Conservation (phyloP, 2,329 filamentous ascomycete species). For the Monilinia polystroma region DNA sequence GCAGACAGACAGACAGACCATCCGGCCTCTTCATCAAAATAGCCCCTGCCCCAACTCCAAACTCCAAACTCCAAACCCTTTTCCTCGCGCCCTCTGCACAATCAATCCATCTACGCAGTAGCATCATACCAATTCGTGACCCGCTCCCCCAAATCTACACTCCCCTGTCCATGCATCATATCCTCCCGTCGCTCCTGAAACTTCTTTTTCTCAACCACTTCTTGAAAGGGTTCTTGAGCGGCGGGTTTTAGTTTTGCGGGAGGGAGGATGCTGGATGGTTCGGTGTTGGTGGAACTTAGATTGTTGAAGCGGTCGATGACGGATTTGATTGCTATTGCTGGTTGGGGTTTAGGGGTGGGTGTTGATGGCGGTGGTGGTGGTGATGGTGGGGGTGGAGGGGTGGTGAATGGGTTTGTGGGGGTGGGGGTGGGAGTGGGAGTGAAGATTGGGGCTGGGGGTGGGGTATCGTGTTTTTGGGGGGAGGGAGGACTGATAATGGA, state of each 20-base stretch:
- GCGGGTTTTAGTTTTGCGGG: neutral
- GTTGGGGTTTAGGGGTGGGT: neutral
- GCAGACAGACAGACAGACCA: neutral
- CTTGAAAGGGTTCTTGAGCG: neutral
- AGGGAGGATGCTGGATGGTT: neutral
- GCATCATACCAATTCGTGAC: constrained; percentile 16
- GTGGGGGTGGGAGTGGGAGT: no score
- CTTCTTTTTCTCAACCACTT: neutral
- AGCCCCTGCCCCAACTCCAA: neutral
- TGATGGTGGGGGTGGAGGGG: neutral
- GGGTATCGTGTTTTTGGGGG: no score
- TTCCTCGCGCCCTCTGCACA: neutral
- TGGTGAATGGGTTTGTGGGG: neutral
- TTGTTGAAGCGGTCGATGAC: constrained; percentile 13
- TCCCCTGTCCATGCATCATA: neutral
- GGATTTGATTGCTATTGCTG: neutral
- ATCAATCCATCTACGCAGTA: neutral
- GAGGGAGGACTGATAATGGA: neutral
- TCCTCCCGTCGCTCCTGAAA: constrained; percentile 4
- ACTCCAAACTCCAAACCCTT: neutral
- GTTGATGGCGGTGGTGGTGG: neutral
- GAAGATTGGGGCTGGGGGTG: neutral
- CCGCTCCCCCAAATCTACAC: constrained; percentile 1
- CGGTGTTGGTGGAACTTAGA: neutral
- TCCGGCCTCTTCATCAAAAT: neutral